Evolutionary conservation across 2,329 filamentous ascomycete species (phyloP).

Genomic region (Aspergillus costaricaensis): DNA sequence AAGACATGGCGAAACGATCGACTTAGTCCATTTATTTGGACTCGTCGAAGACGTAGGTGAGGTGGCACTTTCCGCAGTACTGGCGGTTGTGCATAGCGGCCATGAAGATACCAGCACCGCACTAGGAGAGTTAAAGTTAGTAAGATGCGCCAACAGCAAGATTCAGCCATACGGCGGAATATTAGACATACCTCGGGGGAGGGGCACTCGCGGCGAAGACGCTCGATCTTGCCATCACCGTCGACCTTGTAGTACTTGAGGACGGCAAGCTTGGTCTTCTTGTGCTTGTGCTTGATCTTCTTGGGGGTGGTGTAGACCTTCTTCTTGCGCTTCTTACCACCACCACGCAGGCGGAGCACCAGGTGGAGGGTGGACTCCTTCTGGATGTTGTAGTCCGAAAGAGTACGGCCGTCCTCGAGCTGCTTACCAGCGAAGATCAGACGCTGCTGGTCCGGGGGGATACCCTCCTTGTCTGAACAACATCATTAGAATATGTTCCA

Average conservation of each 20-base stretch:
- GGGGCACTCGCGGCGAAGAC: conserved; percentile 96
- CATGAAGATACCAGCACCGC: conserved; percentile 99
- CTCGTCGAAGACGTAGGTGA: conserved; percentile 72
- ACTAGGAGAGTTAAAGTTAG: conserved; percentile 58
- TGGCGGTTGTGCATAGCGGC: conserved; percentile 99
- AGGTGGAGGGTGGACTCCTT: conserved; percentile 99
- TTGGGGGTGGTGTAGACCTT: conserved; percentile 99
- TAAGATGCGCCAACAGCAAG: conserved; percentile 15
- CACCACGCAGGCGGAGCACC: conserved; percentile 96
- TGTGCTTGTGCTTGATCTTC: conserved; percentile 99
- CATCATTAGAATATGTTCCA: neutral
- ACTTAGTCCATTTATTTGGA: conserved; percentile 51
- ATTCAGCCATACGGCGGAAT: neutral
- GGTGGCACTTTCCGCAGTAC: conserved; percentile 79
- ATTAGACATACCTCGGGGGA: conserved; percentile 71
- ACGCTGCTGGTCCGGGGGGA: conserved; percentile 98
- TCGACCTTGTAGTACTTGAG: conserved; percentile 99
- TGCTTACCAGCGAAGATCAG: conserved; percentile 99
- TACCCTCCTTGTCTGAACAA: conserved; percentile 95
- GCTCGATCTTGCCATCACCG: conserved; percentile 99
- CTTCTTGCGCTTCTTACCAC: conserved; percentile 99
- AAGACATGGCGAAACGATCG: conserved; percentile 18
- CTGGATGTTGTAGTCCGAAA: conserved; percentile 99
- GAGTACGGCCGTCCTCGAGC: conserved; percentile 98
- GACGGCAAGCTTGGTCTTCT: conserved; percentile 99